Evolutionary conservation across 2,329 filamentous ascomycete genomes (phyloP), one percentile per base, ranked within the genome.

Genomic region (Diaporthe destruens): DNA sequence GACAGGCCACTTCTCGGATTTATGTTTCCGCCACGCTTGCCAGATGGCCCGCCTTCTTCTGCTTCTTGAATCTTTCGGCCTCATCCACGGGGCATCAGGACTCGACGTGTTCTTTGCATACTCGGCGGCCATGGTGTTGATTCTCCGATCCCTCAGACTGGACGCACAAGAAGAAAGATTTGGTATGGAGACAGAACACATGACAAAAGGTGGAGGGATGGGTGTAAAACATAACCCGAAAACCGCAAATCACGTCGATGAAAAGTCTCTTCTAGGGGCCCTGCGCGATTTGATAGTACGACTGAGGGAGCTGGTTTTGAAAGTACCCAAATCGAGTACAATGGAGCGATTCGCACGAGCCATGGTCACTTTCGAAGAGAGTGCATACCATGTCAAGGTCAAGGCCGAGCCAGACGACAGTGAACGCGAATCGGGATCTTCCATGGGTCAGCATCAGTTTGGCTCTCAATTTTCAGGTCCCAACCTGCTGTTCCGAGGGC

Each of bases 41-140:
- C 80, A 81, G 56, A 74, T 82, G 51, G 76, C 79, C 29, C 77
- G 77, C 7, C 72, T 81, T 0, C 76, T 79, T 56, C 76, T 82
- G 18, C 75, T 83, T 0, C 77, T 83, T 0, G 78, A 81, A 47
- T 76, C 76, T 5, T 81, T 82, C 51, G 75, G 78, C 25, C 76
- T 80, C 0, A 65, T 83, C 8, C 80, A 82, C 61, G 80, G 81
- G 1, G 74, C 81, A 9, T 80, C 80, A 0, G 80, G 80, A 1
- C 75, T 82, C 0, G 81, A 83, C 39, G 76, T 66, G 2, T 66
- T 66, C 32, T 66, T 66, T 32, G 61, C 61, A 7, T 53, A 66
- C 47, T 66, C 61, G 12, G 61, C 61, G 3, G 61, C 61, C 14
- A 66, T 66, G 61, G n/a, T 66, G 12, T 14, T 66, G 8, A 18